Evolutionary conservation across 495 filamentous ascomycete species (phyloP).

Genomic region (Rostrohypoxylon terebratum): DNA sequence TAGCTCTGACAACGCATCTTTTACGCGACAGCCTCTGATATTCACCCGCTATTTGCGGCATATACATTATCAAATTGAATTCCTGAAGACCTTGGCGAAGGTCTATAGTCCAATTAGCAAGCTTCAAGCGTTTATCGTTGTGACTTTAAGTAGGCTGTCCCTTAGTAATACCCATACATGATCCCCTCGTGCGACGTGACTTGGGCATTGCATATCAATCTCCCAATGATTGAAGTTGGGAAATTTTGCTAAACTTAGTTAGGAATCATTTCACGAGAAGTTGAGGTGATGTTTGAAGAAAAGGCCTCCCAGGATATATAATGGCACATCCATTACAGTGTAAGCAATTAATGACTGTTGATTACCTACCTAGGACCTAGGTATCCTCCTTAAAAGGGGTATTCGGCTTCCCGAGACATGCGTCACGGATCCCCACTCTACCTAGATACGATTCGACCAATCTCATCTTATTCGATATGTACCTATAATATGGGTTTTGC

Average conservation of each 20-base stretch:
- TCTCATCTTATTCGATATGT: too few species aligned
- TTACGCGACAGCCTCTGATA: neutral
- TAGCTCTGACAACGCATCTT: neutral
- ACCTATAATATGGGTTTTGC: too few species aligned
- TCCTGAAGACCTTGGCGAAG: conserved; percentile 10
- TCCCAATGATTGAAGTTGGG: neutral
- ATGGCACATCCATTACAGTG: neutral
- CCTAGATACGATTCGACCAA: too few species aligned
- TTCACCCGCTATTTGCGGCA: neutral
- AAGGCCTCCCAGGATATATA: neutral
- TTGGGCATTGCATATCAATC: neutral
- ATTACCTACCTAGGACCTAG: too few species aligned
- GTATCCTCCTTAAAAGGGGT: too few species aligned
- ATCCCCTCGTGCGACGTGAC: neutral
- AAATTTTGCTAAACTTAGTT: neutral
- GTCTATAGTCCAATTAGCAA: conserved; percentile 5
- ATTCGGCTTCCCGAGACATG: too few species aligned
- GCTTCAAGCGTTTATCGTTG: neutral
- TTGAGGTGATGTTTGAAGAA: neutral
- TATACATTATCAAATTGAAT: conserved; percentile 4
- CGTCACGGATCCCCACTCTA: too few species aligned
- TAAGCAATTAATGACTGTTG: neutral
- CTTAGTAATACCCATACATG: conserved; percentile 30
- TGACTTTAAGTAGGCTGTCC: conserved; percentile 9
- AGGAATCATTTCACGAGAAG: neutral